Conservation (phyloP, 2,329 filamentous ascomycete species). For the Cladosporium sp. region DNA sequence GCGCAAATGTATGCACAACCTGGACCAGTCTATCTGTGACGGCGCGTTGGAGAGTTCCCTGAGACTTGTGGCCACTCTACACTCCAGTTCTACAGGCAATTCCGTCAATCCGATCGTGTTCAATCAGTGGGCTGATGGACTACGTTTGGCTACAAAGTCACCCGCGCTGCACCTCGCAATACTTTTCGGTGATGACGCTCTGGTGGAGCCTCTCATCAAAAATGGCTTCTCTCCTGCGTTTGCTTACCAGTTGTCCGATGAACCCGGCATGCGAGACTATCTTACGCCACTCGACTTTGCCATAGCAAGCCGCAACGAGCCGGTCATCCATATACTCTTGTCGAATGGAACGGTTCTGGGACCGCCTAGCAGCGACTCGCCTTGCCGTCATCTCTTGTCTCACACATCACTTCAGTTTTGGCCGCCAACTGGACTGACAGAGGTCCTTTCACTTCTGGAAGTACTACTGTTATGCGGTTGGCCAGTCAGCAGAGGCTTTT, state of each 20-base stretch:
- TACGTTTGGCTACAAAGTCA: background rate
- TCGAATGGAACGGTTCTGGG: background rate
- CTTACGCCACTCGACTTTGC: background rate
- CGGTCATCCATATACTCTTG: background rate
- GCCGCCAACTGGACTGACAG: background rate
- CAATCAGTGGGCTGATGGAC: background rate
- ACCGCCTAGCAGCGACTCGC: background rate
- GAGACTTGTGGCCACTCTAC: background rate
- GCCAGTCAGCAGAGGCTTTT: background rate
- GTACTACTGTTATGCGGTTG: background rate
- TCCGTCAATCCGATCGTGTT: background rate
- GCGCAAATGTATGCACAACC: conserved; percentile 8
- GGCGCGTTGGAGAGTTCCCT: background rate
- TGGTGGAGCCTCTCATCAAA: background rate
- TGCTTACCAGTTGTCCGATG: background rate
- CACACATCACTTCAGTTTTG: background rate
- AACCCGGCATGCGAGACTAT: background rate
- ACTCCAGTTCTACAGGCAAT: background rate
- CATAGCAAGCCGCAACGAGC: conserved; percentile 2
- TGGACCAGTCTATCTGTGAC: background rate
- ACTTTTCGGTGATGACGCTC: background rate
- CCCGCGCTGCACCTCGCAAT: conserved; percentile 3
- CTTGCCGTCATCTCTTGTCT: conserved; percentile 1
- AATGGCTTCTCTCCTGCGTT: conserved; percentile 7
- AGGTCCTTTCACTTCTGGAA: background rate